These are phyloP conservation scores for Porcisia hertigi DNA, from an alignment of 208 protist species.

Conservation along the genomic window DNA sequence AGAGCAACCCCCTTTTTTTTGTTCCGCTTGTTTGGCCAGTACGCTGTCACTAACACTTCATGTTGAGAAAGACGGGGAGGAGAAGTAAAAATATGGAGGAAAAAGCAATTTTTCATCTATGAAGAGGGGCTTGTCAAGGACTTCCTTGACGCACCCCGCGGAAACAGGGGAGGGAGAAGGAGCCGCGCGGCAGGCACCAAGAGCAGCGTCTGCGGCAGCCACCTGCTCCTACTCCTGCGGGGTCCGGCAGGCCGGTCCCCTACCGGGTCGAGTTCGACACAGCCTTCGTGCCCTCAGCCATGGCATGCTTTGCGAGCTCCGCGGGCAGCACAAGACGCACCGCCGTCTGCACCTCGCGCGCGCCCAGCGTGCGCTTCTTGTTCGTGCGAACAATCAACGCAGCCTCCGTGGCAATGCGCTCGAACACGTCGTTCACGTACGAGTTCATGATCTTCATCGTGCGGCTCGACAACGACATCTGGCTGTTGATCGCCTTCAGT, in stretches of 20 bases:
- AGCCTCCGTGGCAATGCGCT: too few species aligned
- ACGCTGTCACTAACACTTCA: constrained; percentile 4
- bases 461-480: constrained; percentile 94
- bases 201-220: background rate
- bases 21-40: background rate
- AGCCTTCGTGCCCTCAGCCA: constrained; percentile 98
- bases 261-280: constrained; percentile 84
- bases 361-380: too few species aligned
- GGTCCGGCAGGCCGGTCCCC: background rate
- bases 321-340: constrained; percentile 96
- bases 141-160: background rate
- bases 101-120: background rate
- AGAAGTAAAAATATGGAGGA: background rate
- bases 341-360: too few species aligned
- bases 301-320: constrained; percentile 98
- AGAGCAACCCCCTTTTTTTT: too few species aligned
- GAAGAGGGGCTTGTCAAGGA: background rate
- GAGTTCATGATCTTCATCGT: constrained; percentile 98
- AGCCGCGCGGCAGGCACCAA: background rate
- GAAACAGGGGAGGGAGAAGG: background rate
- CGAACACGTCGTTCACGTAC: constrained; percentile 98
- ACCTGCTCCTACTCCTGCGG: background rate
- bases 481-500: constrained; percentile 96
- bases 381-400: too few species aligned
- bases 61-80: background rate